Percentiles rank a stretch among this genome's conserved stretches.
These are phyloP conservation scores for Alternaria gaisen DNA, from an alignment of 2,329 filamentous ascomycete species.

Conservation along the genomic window DNA sequence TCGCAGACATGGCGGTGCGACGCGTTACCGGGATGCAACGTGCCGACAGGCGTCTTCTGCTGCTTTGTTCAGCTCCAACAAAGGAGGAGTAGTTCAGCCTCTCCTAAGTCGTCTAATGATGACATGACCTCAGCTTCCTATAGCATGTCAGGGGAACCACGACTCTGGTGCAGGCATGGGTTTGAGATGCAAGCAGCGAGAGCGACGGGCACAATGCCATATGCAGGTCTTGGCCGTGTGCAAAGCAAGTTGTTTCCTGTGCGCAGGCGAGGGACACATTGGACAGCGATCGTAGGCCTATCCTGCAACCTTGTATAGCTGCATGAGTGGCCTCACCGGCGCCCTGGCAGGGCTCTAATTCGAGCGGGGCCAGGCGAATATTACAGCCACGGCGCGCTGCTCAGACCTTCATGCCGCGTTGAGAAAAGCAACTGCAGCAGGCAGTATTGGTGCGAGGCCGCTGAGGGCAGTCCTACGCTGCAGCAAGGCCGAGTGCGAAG, in stretches of 20 bases:
- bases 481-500: conserved; percentile 13
- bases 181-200: conserved; percentile 25
- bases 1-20: conserved; percentile 14
- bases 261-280: conserved; percentile 40
- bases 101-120: conserved; percentile 35
- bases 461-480: conserved; percentile 21
- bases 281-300: conserved; percentile 40
- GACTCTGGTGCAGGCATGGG: conserved; percentile 26
- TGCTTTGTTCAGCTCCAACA: conserved; percentile 31
- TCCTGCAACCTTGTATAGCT: conserved; percentile 47
- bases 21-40: conserved; percentile 22
- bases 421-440: conserved; percentile 23
- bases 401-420: conserved; percentile 16
- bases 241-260: conserved; percentile 43
- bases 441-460: conserved; percentile 26
- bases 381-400: conserved; percentile 27
- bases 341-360: conserved; percentile 35
- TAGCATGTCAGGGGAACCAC: conserved; percentile 31
- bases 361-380: conserved; percentile 39
- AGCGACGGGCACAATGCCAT: conserved; percentile 36
- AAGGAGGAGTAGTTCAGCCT: conserved; percentile 36
- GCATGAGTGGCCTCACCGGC: conserved; percentile 50
- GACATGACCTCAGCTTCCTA: conserved; percentile 28
- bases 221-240: conserved; percentile 38
- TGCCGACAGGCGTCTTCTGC: conserved; percentile 21